phyloP scores from a whole-genome alignment of 306 rosid genomes.

The Cajanus cajan region DNA sequence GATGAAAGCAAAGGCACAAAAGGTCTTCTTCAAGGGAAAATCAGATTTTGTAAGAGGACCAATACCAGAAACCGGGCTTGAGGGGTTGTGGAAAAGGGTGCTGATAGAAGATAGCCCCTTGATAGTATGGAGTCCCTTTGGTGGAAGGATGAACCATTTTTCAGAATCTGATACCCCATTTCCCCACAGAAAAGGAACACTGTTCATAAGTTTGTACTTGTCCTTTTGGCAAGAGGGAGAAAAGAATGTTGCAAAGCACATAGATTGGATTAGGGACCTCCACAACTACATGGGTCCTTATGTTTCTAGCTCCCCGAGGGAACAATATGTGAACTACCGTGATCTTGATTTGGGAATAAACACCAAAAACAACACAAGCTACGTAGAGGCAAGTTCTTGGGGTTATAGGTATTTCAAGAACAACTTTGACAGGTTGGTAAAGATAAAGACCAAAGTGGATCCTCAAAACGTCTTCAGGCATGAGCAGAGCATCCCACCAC shows the following conservation, averaged over 20 bases:
- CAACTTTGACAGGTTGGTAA: slow-evolving; percentile 42
- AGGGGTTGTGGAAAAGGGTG: slow-evolving; percentile 56
- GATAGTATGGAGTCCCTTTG: slow-evolving; percentile 57
- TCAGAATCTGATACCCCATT: slow-evolving; percentile 53
- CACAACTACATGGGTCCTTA: slow-evolving; percentile 44
- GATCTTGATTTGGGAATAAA: slow-evolving; percentile 53
- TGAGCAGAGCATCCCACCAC: slow-evolving; percentile 47
- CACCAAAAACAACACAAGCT: slow-evolving; percentile 31
- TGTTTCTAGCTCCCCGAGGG: slow-evolving; percentile 41
- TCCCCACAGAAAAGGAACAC: slow-evolving; percentile 59
- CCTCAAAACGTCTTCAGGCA: slow-evolving; percentile 51
- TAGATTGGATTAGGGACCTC: slow-evolving; percentile 46
- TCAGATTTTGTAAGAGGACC: slow-evolving; percentile 60
- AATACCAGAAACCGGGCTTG: slow-evolving; percentile 39
- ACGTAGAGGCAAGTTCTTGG: slow-evolving; percentile 35
- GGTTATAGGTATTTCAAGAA: slow-evolving; percentile 42
- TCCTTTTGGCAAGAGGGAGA: slow-evolving; percentile 25
- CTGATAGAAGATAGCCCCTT: slow-evolving; percentile 34
- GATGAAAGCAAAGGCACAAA: slow-evolving; percentile 39
- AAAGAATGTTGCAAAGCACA: slow-evolving; percentile 29
- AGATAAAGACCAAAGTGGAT: slow-evolving; percentile 45
- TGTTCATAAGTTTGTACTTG: slow-evolving; percentile 47
- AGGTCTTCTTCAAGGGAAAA: slow-evolving; percentile 54
- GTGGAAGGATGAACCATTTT: slow-evolving; percentile 56
- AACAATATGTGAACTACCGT: slow-evolving; percentile 47